Conservation (phyloP, 2,329 filamentous ascomycete species). For the Aspergillus niger region DNA sequence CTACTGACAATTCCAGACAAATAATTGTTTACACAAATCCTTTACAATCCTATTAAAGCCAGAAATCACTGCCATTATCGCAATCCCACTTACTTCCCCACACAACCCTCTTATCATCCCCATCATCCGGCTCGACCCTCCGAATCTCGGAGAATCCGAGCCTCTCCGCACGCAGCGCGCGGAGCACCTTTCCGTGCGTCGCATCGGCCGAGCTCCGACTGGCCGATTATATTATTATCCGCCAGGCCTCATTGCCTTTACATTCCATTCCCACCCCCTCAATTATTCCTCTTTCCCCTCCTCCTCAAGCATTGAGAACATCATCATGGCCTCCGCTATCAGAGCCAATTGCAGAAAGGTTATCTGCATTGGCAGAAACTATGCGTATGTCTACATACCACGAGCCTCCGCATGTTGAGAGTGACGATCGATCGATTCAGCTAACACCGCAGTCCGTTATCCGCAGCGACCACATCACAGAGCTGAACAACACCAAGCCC, state of each 20-base stretch:
- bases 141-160: slow-evolving; percentile 26
- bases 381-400: slow-evolving; percentile 66
- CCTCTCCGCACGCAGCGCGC: slow-evolving; percentile 30
- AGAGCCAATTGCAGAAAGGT: slow-evolving; percentile 67
- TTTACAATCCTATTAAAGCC: neutral
- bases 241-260: slow-evolving; percentile 1
- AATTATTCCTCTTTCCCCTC: neutral
- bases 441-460: slow-evolving; percentile 13
- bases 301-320: neutral
- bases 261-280: neutral
- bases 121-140: slow-evolving; percentile 7
- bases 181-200: slow-evolving; percentile 21
- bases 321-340: slow-evolving; percentile 45
- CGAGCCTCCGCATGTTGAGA: slow-evolving; percentile 3
- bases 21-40: neutral
- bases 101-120: neutral
- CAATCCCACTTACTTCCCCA: neutral
- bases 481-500: slow-evolving; percentile 82
- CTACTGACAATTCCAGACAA: neutral
- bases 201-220: slow-evolving; percentile 15
- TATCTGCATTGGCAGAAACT: slow-evolving; percentile 94
- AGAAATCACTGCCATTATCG: neutral
- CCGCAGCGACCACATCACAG: slow-evolving; percentile 82
- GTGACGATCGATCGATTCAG: neutral
- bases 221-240: slow-evolving; percentile 8